Evolutionary conservation across 176 grass and related monocot species (phyloP), one percentile per base, ranked within the genome.

Genomic region (Oropetium thomaeum): DNA sequence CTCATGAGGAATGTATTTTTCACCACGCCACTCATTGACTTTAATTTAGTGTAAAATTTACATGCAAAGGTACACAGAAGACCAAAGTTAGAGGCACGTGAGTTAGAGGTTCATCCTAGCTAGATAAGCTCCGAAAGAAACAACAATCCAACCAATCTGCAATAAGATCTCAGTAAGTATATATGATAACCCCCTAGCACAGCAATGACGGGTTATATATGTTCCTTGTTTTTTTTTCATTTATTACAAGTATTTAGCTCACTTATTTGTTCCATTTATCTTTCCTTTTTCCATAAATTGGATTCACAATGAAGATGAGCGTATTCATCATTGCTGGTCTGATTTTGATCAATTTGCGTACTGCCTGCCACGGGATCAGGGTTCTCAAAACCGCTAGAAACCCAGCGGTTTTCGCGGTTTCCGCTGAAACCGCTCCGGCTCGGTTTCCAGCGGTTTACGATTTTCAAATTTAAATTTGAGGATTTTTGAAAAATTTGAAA

Each of bases 31-130:
- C 23, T 3, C 3, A 30, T 76, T 76, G 43, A 39, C 71, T 81
- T 23, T 29, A 41, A 44, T 63, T 63, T 62, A 86, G 84, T 81
- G 84, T 77, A 81, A 65, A 57, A 70, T 70, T 71, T 65, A 81
- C 76, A 70, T 81, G 69, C n/a, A 8, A 47, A 16, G 40, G 22
- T n/a, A n/a, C n/a, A n/a, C n/a, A n/a, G n/a, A n/a, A n/a, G n/a
- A n/a, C n/a, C n/a, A n/a, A n/a, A n/a, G n/a, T n/a, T n/a, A n/a
- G n/a, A n/a, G n/a, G n/a, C n/a, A n/a, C n/a, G n/a, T n/a, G n/a
- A n/a, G n/a, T n/a, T n/a, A n/a, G n/a, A n/a, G n/a, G 13, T 15
- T 40, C 10, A 37, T 15, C 16, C n/a, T n/a, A n/a, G n/a, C n/a
- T 1, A 37, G 20, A 43, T 26, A 10, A 68, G 41, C 15, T 60